These are phyloP conservation scores for Gleditsia sinensis DNA, from an alignment of 306 rosid species.

Conservation along the genomic window DNA sequence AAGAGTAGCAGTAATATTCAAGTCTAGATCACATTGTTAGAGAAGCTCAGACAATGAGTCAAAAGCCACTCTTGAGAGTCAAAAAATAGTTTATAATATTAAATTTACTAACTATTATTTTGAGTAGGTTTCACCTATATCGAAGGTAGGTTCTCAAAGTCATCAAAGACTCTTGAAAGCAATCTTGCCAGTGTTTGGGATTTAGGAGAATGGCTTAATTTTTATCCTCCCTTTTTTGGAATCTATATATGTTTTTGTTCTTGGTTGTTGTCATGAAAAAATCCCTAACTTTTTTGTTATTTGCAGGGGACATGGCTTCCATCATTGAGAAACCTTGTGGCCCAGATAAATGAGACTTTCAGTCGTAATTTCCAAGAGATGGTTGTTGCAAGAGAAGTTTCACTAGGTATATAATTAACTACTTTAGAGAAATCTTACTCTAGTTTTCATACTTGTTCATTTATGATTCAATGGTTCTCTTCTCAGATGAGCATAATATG, in stretches of 20 bases:
- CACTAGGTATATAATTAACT: conserved; percentile 54
- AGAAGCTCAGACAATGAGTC: too few relatives aligned
- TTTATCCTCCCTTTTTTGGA: too few relatives aligned
- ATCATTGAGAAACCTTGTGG: conserved; percentile 77
- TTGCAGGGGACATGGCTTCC: too few relatives aligned
- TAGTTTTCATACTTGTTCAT: conserved; percentile 22
- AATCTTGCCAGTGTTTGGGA: too few relatives aligned
- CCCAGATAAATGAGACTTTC: conserved; percentile 79
- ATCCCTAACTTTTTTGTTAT: conserved; percentile 5
- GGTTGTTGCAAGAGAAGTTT: conserved; percentile 99
- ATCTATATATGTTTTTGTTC: not conserved
- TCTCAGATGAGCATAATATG: too few relatives aligned
- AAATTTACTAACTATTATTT: not conserved
- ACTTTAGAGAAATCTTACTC: not conserved
- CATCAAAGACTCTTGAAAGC: too few relatives aligned
- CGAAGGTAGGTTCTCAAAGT: too few relatives aligned
- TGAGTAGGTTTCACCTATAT: not conserved
- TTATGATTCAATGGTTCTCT: conserved; percentile 30
- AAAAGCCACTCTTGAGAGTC: too few relatives aligned
- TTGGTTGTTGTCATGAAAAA: conserved; percentile 8
- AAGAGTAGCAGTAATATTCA: too few relatives aligned
- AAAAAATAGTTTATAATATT: too few relatives aligned
- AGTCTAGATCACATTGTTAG: too few relatives aligned
- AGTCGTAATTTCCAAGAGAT: conserved; percentile 83
- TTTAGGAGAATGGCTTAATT: too few relatives aligned